Evolutionary conservation across 768 basidiomycete species (phyloP).

Genomic region (Serendipita sp.): DNA sequence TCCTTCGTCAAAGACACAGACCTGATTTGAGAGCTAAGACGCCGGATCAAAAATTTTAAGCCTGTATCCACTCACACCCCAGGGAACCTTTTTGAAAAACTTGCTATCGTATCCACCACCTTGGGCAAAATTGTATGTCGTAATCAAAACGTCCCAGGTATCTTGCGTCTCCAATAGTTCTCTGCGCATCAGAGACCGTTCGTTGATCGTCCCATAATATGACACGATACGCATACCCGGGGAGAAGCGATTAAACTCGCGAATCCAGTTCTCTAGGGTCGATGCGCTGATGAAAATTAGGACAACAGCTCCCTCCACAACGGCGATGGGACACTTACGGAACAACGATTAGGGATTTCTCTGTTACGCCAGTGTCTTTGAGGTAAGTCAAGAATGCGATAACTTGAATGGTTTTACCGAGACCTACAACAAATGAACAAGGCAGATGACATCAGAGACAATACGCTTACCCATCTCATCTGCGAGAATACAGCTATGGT

Average conservation of each 20-base stretch:
- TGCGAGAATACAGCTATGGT: conserved; percentile 86
- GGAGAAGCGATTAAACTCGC: conserved; percentile 86
- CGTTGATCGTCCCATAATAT: conserved; percentile 88
- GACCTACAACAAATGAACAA: conserved; percentile 34
- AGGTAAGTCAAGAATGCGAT: conserved; percentile 91
- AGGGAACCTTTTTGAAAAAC: conserved; percentile 80
- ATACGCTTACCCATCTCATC: conserved; percentile 87
- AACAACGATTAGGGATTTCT: conserved; percentile 88
- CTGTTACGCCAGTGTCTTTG: conserved; percentile 59
- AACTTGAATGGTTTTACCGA: conserved; percentile 98
- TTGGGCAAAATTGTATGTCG: conserved; percentile 89
- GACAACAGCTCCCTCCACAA: neutral
- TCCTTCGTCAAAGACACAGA: conserved; percentile 91
- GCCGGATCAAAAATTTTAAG: too few relatives aligned
- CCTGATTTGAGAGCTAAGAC: too few relatives aligned
- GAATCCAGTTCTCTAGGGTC: conserved; percentile 95
- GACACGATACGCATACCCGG: conserved; percentile 73
- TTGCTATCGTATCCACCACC: conserved; percentile 78
- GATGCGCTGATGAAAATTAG: conserved; percentile 47
- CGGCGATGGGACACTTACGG: conserved; percentile 46
- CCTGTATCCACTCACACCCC: conserved; percentile 57
- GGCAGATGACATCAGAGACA: conserved; percentile 5
- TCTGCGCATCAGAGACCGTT: conserved; percentile 57
- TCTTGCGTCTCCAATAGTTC: conserved; percentile 50
- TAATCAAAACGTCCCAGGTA: conserved; percentile 87